Evolutionary conservation across 176 grass and related monocot genomes (phyloP), one percentile per base, ranked within the genome.

Genomic region (Hyparrhenia diplandra): DNA sequence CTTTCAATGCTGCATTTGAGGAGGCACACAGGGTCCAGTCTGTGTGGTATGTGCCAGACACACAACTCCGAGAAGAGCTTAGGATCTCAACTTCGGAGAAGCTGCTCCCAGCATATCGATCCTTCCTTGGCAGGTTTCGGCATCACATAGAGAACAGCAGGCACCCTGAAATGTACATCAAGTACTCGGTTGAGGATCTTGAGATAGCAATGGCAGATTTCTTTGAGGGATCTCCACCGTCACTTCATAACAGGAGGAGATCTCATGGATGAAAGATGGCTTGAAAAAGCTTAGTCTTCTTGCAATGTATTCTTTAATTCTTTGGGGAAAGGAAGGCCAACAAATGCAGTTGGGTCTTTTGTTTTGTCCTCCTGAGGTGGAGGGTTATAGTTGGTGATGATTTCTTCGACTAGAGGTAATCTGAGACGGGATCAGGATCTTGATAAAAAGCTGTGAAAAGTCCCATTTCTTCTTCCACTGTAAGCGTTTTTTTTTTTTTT

Each of bases 101-200:
- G 67, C 76, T 98, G 67, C 87, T 98, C 18, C 96, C 96, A 59
- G 96, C 96, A 10, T 98, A 95, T 45, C 79, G 96, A 27, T 93
- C 96, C 20, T 95, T 98, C 74, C 88, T 98, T 59, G 96, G 96
- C 25, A 70, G 96, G 64, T 98, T 93, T 68, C 80, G 92, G 27
- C 90, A 91, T 64, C 96, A 98, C 24, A 95, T 98, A 75, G 96
- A 98, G 82, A 91, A 80, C 11, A 86, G 90, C 65, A 98, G 55
- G 75, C 90, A 95, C 67, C 96, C 92, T 3, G 92, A 98, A 68
- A 24, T 93, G 86, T 93, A 91, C 83, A 98, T 98, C 82, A 98
- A 89, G 35, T 93, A 98, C 73, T 90, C 92, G 13, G 92, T 91
- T 80, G 92, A 99, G 84, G 90, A 97, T 84, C 90, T 97, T 43